Conservation (phyloP, 805 yeast species). For the Metschnikowia baotianmanensis region DNA sequence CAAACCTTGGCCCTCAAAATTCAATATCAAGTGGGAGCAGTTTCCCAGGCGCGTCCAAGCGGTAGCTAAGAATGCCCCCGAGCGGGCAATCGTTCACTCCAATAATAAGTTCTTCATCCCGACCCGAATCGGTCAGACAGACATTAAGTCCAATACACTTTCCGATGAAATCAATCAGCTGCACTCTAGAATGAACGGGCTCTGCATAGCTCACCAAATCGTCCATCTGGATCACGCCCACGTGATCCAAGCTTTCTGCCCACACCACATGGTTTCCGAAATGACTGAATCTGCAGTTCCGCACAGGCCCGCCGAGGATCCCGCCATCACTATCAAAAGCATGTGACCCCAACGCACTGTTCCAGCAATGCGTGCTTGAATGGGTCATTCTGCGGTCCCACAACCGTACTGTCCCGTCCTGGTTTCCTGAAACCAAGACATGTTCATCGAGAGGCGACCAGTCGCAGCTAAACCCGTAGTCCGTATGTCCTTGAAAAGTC, state of each 20-base stretch:
- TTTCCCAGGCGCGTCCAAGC: slow-evolving; percentile 32
- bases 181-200: slow-evolving; percentile 27
- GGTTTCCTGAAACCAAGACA: slow-evolving; percentile 54
- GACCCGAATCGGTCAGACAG: slow-evolving; percentile 39
- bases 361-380: slow-evolving; percentile 31
- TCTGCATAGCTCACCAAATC: slow-evolving; percentile 22
- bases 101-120: slow-evolving; percentile 48
- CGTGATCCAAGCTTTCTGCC: slow-evolving; percentile 54
- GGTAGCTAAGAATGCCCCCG: slow-evolving; percentile 57
- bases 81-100: slow-evolving; percentile 55
- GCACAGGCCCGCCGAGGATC: slow-evolving; percentile 45
- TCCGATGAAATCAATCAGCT: slow-evolving; percentile 54
- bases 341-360: slow-evolving; percentile 31
- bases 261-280: slow-evolving; percentile 47
- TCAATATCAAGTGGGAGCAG: slow-evolving; percentile 42
- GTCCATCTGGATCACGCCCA: slow-evolving; percentile 45
- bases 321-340: slow-evolving; percentile 16
- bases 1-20: too few species aligned
- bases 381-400: slow-evolving; percentile 48
- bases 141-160: slow-evolving; percentile 57
- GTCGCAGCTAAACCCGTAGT: slow-evolving; percentile 59
- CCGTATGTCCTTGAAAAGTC: slow-evolving; percentile 46
- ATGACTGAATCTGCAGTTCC: slow-evolving; percentile 51
- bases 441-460: slow-evolving; percentile 48
- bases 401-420: slow-evolving; percentile 54